These are phyloP conservation scores for Moesziomyces globuligerus DNA, from an alignment of 1,284 basidiomycete species.

Conservation along the genomic window DNA sequence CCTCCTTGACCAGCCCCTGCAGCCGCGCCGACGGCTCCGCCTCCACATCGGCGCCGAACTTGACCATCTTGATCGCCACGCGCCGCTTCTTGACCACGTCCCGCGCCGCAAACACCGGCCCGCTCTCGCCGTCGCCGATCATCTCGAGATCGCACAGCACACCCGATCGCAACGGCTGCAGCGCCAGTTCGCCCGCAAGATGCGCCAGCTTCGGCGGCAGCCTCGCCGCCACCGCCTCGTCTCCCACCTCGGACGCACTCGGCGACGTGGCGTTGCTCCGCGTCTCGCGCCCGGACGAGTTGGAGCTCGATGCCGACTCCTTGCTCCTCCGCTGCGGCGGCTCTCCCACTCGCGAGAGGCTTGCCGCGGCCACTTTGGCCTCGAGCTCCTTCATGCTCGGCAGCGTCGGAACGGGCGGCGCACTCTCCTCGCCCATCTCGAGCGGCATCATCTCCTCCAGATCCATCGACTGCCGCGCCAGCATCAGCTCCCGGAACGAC, in stretches of 20 bases:
- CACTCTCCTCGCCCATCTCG: slow-evolving; percentile 23
- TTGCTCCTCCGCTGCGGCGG: background rate
- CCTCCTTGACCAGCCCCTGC: slow-evolving; percentile 44
- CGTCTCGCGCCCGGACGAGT: background rate
- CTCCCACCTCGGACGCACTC: slow-evolving; percentile 8
- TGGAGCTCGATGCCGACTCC: background rate
- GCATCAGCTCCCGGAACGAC: slow-evolving; percentile 49
- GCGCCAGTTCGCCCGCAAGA: slow-evolving; percentile 16
- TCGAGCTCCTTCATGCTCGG: slow-evolving; percentile 39
- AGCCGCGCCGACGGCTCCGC: slow-evolving; percentile 42
- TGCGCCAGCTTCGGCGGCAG: slow-evolving; percentile 31
- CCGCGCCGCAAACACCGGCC: slow-evolving; percentile 48
- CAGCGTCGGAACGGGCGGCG: slow-evolving; percentile 55
- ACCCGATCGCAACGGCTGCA: slow-evolving; percentile 19
- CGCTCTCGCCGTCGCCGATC: slow-evolving; percentile 59
- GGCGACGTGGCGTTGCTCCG: slow-evolving; percentile 8
- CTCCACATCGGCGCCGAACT: slow-evolving; percentile 18
- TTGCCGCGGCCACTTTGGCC: slow-evolving; percentile 32
- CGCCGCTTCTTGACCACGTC: slow-evolving; percentile 27
- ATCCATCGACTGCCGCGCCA: slow-evolving; percentile 55
- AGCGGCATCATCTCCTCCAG: slow-evolving; percentile 54
- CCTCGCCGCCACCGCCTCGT: background rate
- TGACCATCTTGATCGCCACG: slow-evolving; percentile 56
- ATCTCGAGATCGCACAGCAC: slow-evolving; percentile 38
- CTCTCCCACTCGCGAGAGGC: slow-evolving; percentile 17